These are phyloP conservation scores for Trypanosoma congolense DNA, from an alignment of 208 protist species.

Conservation along the genomic window DNA sequence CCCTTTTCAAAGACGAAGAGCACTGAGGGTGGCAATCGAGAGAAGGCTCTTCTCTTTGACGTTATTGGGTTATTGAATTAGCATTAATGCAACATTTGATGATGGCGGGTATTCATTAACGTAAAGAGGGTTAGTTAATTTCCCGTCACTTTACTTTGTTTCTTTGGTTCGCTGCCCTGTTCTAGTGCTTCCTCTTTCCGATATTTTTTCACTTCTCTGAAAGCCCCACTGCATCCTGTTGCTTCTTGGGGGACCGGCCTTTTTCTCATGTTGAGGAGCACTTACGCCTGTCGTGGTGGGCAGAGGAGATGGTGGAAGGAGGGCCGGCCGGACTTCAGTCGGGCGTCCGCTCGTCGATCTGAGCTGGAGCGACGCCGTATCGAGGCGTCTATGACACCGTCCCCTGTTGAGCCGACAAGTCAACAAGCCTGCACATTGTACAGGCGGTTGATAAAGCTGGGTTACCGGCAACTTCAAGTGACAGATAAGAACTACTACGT, in stretches of 20 bases:
- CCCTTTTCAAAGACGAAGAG: no score
- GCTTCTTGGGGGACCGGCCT: background rate
- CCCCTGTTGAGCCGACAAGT: conserved; percentile 72
- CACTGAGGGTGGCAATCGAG: no score
- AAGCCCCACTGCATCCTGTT: background rate
- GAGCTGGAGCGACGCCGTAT: conserved; percentile 64
- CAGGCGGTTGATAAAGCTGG: conserved; percentile 63
- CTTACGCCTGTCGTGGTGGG: conserved; percentile 10
- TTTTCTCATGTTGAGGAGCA: conserved; percentile 25
- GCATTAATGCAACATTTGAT: no score
- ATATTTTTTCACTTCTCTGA: background rate
- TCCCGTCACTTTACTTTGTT: no score
- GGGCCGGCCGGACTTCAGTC: conserved; percentile 60
- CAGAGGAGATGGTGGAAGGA: conserved; percentile 74
- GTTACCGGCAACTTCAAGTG: conserved; percentile 36
- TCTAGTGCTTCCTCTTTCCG: no score
- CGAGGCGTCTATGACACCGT: conserved; percentile 29
- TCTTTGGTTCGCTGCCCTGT: no score
- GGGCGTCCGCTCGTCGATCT: conserved; percentile 56
- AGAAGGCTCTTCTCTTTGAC: no score
- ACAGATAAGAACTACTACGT: conserved; percentile 75
- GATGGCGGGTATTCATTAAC: no score
- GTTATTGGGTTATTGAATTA: no score
- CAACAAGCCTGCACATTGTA: conserved; percentile 60
- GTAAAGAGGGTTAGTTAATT: no score